phyloP scores from a whole-genome alignment of 176 grass and related monocot genomes.

The Carex kokanica region DNA sequence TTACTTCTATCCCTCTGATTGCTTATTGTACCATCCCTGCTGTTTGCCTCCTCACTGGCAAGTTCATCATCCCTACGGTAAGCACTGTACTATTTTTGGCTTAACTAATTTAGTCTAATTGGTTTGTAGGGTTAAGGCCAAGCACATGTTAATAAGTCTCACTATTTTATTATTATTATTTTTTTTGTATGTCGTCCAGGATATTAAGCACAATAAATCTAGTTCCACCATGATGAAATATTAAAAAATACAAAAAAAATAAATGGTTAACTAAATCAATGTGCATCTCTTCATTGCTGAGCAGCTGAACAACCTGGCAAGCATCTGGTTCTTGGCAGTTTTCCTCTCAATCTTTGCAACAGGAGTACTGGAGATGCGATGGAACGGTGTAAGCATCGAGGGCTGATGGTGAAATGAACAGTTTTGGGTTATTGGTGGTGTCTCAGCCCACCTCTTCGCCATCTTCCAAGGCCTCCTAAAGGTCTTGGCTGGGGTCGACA shows the following conservation, averaged over 20 bases:
- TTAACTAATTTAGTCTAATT: not conserved
- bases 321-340: constrained; percentile 84
- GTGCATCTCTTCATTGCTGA: not conserved
- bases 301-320: constrained; percentile 80
- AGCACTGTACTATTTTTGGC: constrained; percentile 1
- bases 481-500: constrained; percentile 77
- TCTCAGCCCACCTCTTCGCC: constrained; percentile 79
- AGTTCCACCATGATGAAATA: not conserved
- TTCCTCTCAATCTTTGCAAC: constrained; percentile 91
- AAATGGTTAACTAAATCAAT: not conserved
- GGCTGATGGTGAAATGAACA: constrained; percentile 95
- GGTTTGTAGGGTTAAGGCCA: not conserved
- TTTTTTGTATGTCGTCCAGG: not conserved
- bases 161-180: not conserved
- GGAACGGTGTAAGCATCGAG: constrained; percentile 93
- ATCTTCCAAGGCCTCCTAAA: constrained; percentile 95
- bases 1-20: constrained; percentile 85
- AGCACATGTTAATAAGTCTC: not conserved
- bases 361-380: constrained; percentile 68
- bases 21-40: constrained; percentile 91
- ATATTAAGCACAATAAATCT: not conserved
- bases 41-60: constrained; percentile 84
- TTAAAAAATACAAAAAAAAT: not conserved
- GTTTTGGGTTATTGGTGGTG: constrained; percentile 91
- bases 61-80: constrained; percentile 93